Evolutionary conservation across 2,329 filamentous ascomycete genomes (phyloP), one percentile per base, ranked within the genome.

Genomic region (Simplicillium sp.): DNA sequence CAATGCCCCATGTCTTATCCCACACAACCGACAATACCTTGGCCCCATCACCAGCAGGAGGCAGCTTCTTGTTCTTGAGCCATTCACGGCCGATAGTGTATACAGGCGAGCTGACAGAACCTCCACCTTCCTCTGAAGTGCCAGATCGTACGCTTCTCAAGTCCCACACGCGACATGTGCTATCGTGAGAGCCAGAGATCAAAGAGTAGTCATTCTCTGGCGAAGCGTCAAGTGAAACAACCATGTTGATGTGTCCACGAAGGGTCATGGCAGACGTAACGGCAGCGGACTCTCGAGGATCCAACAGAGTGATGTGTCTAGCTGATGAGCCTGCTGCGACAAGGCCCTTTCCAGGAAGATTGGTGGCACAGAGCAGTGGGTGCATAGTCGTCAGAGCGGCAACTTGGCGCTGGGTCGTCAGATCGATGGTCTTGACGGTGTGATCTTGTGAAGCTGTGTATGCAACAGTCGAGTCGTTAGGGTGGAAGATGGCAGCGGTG

Each of bases 361-460:
- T 81, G 47, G 80, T 75, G 7, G 96, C 71, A 25, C 82, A 88
- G 45, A 94, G 75, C 7, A 98, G 74, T 1, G 88, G 80, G 60
- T 95, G 85, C 42, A 86, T 80, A 1, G 88, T 92, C 1, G 85
- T 84, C 42, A 92, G 74, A 4, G 86, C 87, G 56, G 87, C 86
- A 34, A 97, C 87, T 44, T 86, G 76, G 20, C 71, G 68, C 41
- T 77, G 72, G 1, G 90, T 96, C 0, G 88, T 82, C 36, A 98
- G 73, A 66, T 98, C 92, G 66, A 94, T 84, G 0, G 92, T 97
- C 48, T 83, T 82, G 51, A 97, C 70, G 1, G 85, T 85, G 69
- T 95, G 89, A 66, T 98, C 94, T 66, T 86, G 84, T 14, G 88
- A 94, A 16, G 82, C 80, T 1, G 87, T 90, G 70, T 98, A 97